Conservation (phyloP, 2,329 filamentous ascomycete genomes). For the Hysterium pulicare region DNA sequence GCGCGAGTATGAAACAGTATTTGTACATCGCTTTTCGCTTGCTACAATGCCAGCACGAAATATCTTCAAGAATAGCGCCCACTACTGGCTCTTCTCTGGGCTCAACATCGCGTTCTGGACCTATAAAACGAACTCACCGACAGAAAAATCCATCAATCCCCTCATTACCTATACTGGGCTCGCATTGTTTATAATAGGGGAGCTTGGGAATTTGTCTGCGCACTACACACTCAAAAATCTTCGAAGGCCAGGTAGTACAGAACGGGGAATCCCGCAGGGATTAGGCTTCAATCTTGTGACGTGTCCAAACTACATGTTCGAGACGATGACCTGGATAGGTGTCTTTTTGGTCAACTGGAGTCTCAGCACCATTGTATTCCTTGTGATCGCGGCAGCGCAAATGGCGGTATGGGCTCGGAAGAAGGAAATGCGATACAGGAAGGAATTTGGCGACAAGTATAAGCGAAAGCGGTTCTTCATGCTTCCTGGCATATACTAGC, state of each 20-base stretch:
- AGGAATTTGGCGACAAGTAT: conserved; percentile 89
- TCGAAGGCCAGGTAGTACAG: conserved; percentile 70
- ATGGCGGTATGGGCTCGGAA: conserved; percentile 87
- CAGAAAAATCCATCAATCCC: conserved; percentile 53
- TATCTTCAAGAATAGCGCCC: conserved; percentile 90
- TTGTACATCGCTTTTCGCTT: conserved; percentile 90
- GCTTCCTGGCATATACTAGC: conserved; percentile 73
- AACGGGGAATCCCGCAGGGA: conserved; percentile 82
- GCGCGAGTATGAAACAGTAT: conserved; percentile 91
- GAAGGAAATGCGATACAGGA: conserved; percentile 87
- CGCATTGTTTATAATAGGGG: conserved; percentile 70
- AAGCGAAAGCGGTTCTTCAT: conserved; percentile 89
- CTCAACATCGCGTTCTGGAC: conserved; percentile 79
- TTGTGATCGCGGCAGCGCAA: conserved; percentile 66
- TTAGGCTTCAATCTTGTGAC: conserved; percentile 85
- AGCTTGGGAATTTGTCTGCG: conserved; percentile 74
- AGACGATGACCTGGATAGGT: conserved; percentile 81
- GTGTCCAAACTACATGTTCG: conserved; percentile 96
- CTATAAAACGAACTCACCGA: conserved; percentile 71
- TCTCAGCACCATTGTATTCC: conserved; percentile 74
- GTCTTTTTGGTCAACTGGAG: conserved; percentile 76
- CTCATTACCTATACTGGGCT: conserved; percentile 58
- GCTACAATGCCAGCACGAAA: conserved; percentile 89
- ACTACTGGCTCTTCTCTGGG: conserved; percentile 89
- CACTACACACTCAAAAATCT: conserved; percentile 77